Percentiles rank a stretch among this genome's conserved stretches.
Conservation (phyloP, 1,284 basidiomycete genomes). For the Cryptococcus deneoformans region DNA sequence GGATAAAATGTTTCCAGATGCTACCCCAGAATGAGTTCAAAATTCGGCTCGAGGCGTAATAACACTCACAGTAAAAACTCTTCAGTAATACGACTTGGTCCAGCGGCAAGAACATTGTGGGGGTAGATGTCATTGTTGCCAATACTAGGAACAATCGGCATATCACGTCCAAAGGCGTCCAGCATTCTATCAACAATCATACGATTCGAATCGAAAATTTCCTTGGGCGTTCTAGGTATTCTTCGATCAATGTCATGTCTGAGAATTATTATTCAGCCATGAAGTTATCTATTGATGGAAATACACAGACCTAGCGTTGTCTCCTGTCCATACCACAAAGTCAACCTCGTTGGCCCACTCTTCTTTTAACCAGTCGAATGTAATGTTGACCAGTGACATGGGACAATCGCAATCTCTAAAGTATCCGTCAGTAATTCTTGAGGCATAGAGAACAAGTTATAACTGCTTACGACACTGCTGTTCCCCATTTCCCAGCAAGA, state of each 20-base stretch:
- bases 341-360: constrained; percentile 82
- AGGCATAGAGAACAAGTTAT: background rate
- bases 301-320: constrained; percentile 70
- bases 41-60: background rate
- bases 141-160: constrained; percentile 79
- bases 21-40: constrained; percentile 49
- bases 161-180: constrained; percentile 64
- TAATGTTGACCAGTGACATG: constrained; percentile 69
- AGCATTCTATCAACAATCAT: constrained; percentile 69
- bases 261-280: constrained; percentile 6
- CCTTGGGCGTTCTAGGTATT: constrained; percentile 71
- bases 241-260: constrained; percentile 86
- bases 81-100: constrained; percentile 75
- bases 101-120: constrained; percentile 59
- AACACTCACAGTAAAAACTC: constrained; percentile 63
- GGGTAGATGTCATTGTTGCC: constrained; percentile 88
- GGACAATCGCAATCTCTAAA: constrained; percentile 85
- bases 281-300: background rate
- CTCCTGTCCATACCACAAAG: constrained; percentile 92
- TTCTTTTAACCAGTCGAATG: constrained; percentile 74
- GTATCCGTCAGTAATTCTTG: background rate
- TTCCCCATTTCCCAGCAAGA: constrained; percentile 43
- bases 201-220: constrained; percentile 76
- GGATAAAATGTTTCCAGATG: constrained; percentile 82
- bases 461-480: constrained; percentile 39